phyloP scores from a whole-genome alignment of 2,329 filamentous ascomycete genomes.

The Purpureocillium lavendulum region DNA sequence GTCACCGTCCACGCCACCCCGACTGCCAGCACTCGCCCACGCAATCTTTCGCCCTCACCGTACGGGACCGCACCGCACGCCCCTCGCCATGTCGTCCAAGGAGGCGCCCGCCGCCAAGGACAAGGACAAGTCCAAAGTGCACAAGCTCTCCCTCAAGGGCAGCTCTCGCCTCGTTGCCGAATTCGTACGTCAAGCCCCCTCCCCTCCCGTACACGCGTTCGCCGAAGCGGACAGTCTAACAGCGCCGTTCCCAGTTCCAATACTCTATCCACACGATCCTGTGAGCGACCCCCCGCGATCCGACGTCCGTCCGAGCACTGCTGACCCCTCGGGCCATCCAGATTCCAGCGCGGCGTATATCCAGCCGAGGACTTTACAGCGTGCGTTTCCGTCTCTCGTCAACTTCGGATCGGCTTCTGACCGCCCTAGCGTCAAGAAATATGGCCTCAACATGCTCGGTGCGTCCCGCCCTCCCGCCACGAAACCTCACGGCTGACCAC shows the following conservation, averaged over 20 bases:
- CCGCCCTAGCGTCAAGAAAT: slow-evolving; percentile 72
- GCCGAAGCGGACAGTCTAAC: no score
- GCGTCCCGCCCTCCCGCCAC: slow-evolving; percentile 15
- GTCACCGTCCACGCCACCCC: no score
- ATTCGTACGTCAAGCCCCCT: slow-evolving; percentile 51
- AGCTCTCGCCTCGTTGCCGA: slow-evolving; percentile 82
- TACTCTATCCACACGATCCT: slow-evolving; percentile 97
- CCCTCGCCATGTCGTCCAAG: slow-evolving; percentile 21
- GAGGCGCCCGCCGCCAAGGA: slow-evolving; percentile 22
- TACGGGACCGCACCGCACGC: no score
- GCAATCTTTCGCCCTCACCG: no score
- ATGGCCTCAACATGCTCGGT: slow-evolving; percentile 96
- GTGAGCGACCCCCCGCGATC: slow-evolving; percentile 36
- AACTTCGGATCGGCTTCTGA: background rate
- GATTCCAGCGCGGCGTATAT: slow-evolving; percentile 79
- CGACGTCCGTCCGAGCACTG: slow-evolving; percentile 3
- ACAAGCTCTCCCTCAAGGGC: slow-evolving; percentile 88
- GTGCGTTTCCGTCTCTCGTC: slow-evolving; percentile 36
- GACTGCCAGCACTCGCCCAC: no score
- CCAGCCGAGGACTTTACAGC: slow-evolving; percentile 95
- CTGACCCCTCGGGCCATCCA: slow-evolving; percentile 23
- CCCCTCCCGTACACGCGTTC: no score
- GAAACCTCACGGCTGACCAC: slow-evolving; percentile 6
- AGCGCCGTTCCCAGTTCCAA: slow-evolving; percentile 67
- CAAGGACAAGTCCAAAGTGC: slow-evolving; percentile 76